Evolutionary conservation across 257 asterid species (phyloP).

Genomic region (Solanum stenotomum): DNA sequence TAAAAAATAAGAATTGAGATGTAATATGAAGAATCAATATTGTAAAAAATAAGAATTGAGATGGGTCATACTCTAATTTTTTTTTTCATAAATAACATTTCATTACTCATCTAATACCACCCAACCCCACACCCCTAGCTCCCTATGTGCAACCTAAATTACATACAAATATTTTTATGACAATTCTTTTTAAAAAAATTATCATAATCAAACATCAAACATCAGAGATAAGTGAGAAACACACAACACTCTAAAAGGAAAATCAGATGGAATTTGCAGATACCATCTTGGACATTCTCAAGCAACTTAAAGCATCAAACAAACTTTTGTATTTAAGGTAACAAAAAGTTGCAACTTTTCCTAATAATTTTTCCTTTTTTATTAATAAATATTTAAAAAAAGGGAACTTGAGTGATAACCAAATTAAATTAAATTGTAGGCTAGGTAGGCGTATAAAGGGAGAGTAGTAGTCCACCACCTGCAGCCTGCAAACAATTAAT

Average conservation of each 20-base stretch:
- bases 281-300: conserved; percentile 16
- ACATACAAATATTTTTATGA: not conserved
- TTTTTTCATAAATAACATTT: too few species aligned
- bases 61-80: too few species aligned
- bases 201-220: too few species aligned
- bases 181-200: not conserved
- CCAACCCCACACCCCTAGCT: not conserved
- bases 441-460: conserved; percentile 3
- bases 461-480: conserved; percentile 6
- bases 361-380: not conserved
- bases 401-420: not conserved
- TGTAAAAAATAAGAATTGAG: too few species aligned
- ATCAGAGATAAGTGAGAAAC: not conserved
- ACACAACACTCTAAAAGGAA: not conserved
- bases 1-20: too few species aligned
- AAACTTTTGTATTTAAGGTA: conserved; percentile 33
- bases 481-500: not conserved
- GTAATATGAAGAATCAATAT: too few species aligned
- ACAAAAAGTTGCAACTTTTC: conserved; percentile 7
- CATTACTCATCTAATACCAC: too few species aligned
- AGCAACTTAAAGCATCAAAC: conserved; percentile 7
- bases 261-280: conserved; percentile 9
- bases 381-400: not conserved
- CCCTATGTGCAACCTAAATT: not conserved
- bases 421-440: not conserved